Evolutionary conservation across 1,284 basidiomycete species (phyloP), one percentile per base, ranked within the genome.

Genomic region (Moesziomyces aphidis): DNA sequence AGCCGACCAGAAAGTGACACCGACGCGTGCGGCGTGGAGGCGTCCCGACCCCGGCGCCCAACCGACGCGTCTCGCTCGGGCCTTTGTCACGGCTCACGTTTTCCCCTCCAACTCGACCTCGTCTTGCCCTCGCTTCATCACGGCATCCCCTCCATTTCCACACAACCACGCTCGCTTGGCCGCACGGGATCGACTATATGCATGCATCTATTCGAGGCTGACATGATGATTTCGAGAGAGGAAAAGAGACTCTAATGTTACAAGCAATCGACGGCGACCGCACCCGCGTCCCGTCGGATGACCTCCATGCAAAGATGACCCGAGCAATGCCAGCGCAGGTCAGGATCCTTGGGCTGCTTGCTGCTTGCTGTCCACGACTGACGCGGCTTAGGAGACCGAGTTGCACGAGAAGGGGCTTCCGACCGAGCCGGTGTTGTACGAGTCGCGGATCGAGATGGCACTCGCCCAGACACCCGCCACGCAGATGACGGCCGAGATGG

Each of bases 401-500:
- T 15, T 48, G 63, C 86, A 86, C 1, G 82, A 83, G 72, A 86
- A 86, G 7, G 85, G 80, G 17, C 76, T 79, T 2, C 77, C 74
- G 31, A 86, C 84, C 7, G 47, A 50, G 45, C 85, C 85, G 0
- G 57, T 50, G 43, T 75, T 57, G 76, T 85, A 84, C 1, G 78
- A 70, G 56, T 83, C 78, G 22, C 74, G 73, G 64, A 86, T 86
- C 8, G 78, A 76, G 51, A 85, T 58, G 6, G 79, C 85, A 28
- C 82, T 77, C 2, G 82, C 70, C 82, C 82, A 85, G 7, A 84
- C 81, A 49, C 85, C 85, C 1, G 75, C 82, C n/a, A 86, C 73
- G 34, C 81, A 77, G 63, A 86, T 75, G 62, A 85, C 84, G 5
- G 73, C 47, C 22, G 83, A 85, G 45, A 80, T 52, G 19, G 82